Evolutionary conservation across 345 rosid genomes (phyloP), one percentile per base, ranked within the genome.

Genomic region (Citrus trifoliata): DNA sequence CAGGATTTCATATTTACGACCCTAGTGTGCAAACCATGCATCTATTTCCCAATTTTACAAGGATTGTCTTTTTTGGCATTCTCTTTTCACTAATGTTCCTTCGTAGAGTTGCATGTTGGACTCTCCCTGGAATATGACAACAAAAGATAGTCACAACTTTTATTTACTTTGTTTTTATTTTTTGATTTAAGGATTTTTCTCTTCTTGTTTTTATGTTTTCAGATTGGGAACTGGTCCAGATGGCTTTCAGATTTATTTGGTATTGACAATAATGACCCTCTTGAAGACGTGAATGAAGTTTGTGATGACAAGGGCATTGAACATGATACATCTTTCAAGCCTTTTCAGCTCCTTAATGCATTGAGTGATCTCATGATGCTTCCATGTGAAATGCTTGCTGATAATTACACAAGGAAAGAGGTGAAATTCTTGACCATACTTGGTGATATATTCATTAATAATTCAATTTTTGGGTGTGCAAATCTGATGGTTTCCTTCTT

Each of bases 281-380:
- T 67, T n/a, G 80, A 74, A 75, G 83, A 81, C 48, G 77, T 71
- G 32, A 82, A 75, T 69, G 87, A 80, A 48, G 67, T 55, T 48
- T 70, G 67, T 46, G 66, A 82, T 64, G 71, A 79, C 51, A 85
- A 76, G 73, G 86, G 75, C 28, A 77, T 33, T 64, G 87, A 81
- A 51, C 14, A 48, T 48, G 86, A 83, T 79, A 77, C 86, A 76
- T 86, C 93, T 60, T 91, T 90, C 85, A 93, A 88, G 92, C 80
- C 90, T 79, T 95, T 95, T 80, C 83, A 73, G 78, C 89, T 93
- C 65, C 96, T 95, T 30, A 89, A 90, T 80, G 93, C 95, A 25
- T 87, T 95, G 83, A 93, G 97, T 70, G 97, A 93, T 87, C 93
- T 93, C 66, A 90, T 95, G 98, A 95, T 92, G 99, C 95, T 95